phyloP scores from a whole-genome alignment of 1,284 basidiomycete genomes.

The Leccinum subrobustum region DNA sequence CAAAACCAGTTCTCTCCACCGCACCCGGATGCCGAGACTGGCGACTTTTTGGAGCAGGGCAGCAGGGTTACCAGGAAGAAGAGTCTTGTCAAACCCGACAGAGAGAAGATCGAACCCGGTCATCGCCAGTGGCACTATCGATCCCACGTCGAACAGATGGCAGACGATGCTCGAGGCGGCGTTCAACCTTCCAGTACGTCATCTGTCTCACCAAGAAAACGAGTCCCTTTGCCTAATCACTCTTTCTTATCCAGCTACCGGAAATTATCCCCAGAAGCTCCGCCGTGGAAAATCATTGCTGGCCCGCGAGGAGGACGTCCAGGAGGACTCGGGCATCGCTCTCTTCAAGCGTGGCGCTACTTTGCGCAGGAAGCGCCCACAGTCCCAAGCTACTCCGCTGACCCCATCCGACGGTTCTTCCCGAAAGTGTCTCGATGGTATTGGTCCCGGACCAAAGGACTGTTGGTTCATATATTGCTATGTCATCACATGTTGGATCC shows the following conservation, averaged over 20 bases:
- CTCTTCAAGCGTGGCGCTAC: constrained; percentile 84
- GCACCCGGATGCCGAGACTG: constrained; percentile 50
- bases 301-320: constrained; percentile 81
- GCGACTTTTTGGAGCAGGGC: constrained; percentile 39
- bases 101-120: constrained; percentile 94
- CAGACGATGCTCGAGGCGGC: constrained; percentile 65
- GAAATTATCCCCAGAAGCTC: constrained; percentile 75
- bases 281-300: constrained; percentile 87
- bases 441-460: constrained; percentile 85
- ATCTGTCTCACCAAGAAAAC: constrained; percentile 6
- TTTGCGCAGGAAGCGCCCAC: constrained; percentile 66
- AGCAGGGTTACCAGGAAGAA: constrained; percentile 76
- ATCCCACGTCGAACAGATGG: constrained; percentile 82
- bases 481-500: constrained; percentile 82
- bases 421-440: constrained; percentile 63
- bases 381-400: constrained; percentile 39
- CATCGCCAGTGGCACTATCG: constrained; percentile 97
- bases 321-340: constrained; percentile 78
- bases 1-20: constrained; percentile 48
- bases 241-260: constrained; percentile 57
- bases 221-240: constrained; percentile 7
- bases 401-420: constrained; percentile 43
- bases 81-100: constrained; percentile 90
- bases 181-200: constrained; percentile 79
- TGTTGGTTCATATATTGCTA: constrained; percentile 97